A percentile compares a stretch with the other conserved stretches of the same genome.
phyloP scores from a whole-genome alignment of 2,329 filamentous ascomycete genomes.

The Fusarium compactum region DNA sequence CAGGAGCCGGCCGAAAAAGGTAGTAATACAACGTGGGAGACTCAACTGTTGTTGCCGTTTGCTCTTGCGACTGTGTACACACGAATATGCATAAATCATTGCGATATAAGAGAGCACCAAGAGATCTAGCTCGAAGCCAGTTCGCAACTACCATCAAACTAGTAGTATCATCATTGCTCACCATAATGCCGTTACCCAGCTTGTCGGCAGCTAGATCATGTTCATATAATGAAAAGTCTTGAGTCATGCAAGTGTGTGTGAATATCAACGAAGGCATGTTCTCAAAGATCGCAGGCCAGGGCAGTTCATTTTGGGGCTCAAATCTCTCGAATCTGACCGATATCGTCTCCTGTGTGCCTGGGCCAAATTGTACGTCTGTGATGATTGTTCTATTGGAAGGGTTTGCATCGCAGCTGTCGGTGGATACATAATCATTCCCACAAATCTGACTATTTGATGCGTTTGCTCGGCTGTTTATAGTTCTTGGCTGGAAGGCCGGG shows the following conservation, averaged over 20 bases:
- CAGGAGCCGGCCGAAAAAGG: conserved; percentile 51
- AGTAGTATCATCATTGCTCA: conserved; percentile 12
- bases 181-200: conserved; percentile 42
- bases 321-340: conserved; percentile 29
- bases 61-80: conserved; percentile 46
- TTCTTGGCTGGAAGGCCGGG: conserved; percentile 1
- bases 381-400: conserved; percentile 6
- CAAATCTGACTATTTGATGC: not conserved
- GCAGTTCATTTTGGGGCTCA: not conserved
- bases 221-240: conserved; percentile 48
- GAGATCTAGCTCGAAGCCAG: conserved; percentile 52
- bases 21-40: conserved; percentile 50
- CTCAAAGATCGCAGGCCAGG: conserved; percentile 49
- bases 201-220: conserved; percentile 19
- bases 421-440: not conserved
- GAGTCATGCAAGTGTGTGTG: conserved; percentile 51
- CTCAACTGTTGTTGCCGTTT: not conserved
- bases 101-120: conserved; percentile 53
- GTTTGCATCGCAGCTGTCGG: not conserved
- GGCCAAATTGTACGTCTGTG: conserved; percentile 37
- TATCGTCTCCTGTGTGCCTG: conserved; percentile 18
- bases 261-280: conserved; percentile 48
- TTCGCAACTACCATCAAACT: conserved; percentile 49
- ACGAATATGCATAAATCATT: conserved; percentile 55
- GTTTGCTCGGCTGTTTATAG: not conserved